Evolutionary conservation across 352 stramenopile species (phyloP).

Genomic region (Phytophthora quininea): DNA sequence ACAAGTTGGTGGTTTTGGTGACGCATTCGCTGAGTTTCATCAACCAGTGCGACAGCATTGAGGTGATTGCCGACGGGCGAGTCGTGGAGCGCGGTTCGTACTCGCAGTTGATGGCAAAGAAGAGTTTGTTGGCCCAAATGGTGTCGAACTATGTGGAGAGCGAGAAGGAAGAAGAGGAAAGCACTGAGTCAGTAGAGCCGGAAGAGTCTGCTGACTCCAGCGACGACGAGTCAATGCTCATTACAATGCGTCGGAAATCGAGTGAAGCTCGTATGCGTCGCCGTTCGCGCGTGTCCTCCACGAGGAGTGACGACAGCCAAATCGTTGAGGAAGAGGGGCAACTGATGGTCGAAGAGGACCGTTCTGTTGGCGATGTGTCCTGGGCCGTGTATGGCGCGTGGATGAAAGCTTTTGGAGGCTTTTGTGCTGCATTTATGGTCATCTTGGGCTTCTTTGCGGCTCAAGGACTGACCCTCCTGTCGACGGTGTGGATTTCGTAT

Average conservation of each 20-base stretch:
- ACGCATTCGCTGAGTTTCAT: conserved; percentile 74
- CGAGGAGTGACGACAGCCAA: conserved; percentile 57
- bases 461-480: conserved; percentile 55
- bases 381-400: conserved; percentile 69
- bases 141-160: conserved; percentile 69
- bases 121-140: conserved; percentile 62
- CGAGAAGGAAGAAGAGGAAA: conserved; percentile 57
- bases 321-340: conserved; percentile 14
- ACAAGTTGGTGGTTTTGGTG: conserved; percentile 93
- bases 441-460: conserved; percentile 61
- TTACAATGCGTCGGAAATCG: conserved; percentile 22
- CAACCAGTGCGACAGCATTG: conserved; percentile 53
- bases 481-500: conserved; percentile 92
- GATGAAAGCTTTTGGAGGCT: conserved; percentile 72
- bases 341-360: conserved; percentile 77
- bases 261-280: conserved; percentile 35
- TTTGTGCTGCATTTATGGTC: conserved; percentile 50
- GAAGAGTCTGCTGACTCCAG: conserved; percentile 24
- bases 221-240: conserved; percentile 45
- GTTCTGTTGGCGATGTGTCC: conserved; percentile 71
- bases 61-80: conserved; percentile 51
- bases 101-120: conserved; percentile 62
- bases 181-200: conserved; percentile 20
- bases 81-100: conserved; percentile 64
- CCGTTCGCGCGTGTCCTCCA: conserved; percentile 61